These are phyloP conservation scores for Chrysosphaeria jannelii DNA, from an alignment of 2,329 filamentous ascomycete genomes.

Conservation along the genomic window DNA sequence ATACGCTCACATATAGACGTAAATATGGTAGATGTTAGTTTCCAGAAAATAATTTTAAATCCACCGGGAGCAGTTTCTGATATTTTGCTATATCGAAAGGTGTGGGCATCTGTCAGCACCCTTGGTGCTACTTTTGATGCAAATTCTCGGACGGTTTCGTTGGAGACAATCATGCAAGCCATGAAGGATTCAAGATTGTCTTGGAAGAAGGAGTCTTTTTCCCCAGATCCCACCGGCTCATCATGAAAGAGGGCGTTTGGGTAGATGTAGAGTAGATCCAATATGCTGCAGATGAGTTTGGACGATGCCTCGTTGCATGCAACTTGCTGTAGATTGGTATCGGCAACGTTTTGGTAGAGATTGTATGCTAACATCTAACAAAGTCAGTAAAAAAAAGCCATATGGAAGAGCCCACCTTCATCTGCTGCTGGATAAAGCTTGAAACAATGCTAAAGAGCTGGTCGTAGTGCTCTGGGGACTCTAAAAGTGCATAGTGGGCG, in stretches of 20 bases:
- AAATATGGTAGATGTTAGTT: slow-evolving; percentile 17
- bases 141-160: slow-evolving; percentile 17
- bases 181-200: slow-evolving; percentile 21
- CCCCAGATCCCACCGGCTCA: slow-evolving; percentile 9
- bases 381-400: no score
- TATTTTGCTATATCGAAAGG: slow-evolving; percentile 10
- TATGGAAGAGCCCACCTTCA: no score
- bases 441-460: slow-evolving; percentile 23
- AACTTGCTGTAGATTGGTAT: no score
- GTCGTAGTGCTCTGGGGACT: slow-evolving; percentile 17
- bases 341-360: no score
- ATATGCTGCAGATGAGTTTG: slow-evolving; percentile 17
- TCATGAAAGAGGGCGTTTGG: slow-evolving; percentile 17
- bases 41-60: slow-evolving; percentile 19
- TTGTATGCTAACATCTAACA: no score
- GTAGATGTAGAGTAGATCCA: slow-evolving; percentile 25
- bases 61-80: slow-evolving; percentile 10
- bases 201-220: slow-evolving; percentile 12
- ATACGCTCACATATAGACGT: slow-evolving; percentile 19
- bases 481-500: slow-evolving; percentile 26
- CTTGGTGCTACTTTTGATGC: slow-evolving; percentile 17
- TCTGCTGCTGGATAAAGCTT: slow-evolving; percentile 22
- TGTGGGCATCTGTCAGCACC: slow-evolving; percentile 13
- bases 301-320: no score
- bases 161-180: slow-evolving; percentile 20